Base-by-base conservation (phyloP, 2,329 filamentous ascomycete genomes). In the Claviceps capensis region DNA sequence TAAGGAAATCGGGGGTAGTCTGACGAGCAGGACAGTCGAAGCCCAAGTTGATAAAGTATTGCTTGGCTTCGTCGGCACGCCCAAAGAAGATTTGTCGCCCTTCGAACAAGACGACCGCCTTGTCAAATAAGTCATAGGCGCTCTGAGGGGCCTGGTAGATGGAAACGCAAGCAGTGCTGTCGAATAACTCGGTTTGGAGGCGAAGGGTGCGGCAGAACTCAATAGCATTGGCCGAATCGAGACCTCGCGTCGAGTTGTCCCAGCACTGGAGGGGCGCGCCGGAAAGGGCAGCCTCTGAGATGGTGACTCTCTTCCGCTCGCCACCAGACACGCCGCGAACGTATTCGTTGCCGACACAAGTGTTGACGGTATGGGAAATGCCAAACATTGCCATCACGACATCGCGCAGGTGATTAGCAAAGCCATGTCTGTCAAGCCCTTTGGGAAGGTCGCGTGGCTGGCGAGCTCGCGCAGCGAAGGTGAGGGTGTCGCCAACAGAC, bases 381-480 rank as follows among this genome's bases (percentile, higher is more conserved):
- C 85, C 85, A 56, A 85, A 87, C 68, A 85, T 80, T 59, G 83
- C 83, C 83, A 87, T 86, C 56, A 83, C 77, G 44, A 87, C 82
- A 63, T 88, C 83, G 36, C 82, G 76, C 56, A 85, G 69, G 57
- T 86, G 82, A 57, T 76, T 71, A 34, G 81, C 47, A 9, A 54
- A 54, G 8, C 71, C 68, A 49, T 71, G 65, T 55, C 69, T 70
- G 56, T 70, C 70, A 13, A 84, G 71, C 41, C 81, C 81, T 7
- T 74, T 69, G 4, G 83, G 82, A 2, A 83, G 73, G 36, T 76
- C 60, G 43, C 78, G 76, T 2, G 84, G 83, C 48, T 83, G 78
- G 52, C 84, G 76, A 5, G 86, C 84, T 17, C 79, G 73, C 4
- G 86, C 85, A 17, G 86, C 86, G 56, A 91, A 91, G 51, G 80